Percentiles rank a stretch among this genome's conserved stretches.
Evolutionary conservation across 768 basidiomycete species (phyloP).

Genomic region (Calocera cornea): DNA sequence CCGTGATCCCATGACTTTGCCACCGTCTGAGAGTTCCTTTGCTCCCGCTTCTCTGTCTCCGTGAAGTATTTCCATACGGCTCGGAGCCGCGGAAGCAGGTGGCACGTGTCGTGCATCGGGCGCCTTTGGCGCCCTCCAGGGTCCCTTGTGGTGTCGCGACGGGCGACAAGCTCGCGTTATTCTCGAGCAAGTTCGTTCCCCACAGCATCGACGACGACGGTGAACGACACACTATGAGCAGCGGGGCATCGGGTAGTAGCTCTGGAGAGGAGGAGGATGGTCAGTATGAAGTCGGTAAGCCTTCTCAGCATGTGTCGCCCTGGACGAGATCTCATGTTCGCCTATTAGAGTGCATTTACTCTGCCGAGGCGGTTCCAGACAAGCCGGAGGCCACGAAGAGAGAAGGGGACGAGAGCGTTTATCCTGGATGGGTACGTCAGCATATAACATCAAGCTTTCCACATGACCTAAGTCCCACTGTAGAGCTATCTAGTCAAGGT

Average conservation of each 20-base stretch:
- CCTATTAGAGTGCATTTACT: not conserved
- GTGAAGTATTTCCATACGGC: no score
- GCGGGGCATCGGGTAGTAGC: not conserved
- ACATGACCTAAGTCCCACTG: not conserved
- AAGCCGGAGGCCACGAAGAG: not conserved
- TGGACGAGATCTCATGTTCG: not conserved
- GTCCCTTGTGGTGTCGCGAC: no score
- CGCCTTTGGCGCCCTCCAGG: no score
- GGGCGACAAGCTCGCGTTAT: no score
- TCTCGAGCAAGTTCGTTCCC: no score
- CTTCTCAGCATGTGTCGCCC: not conserved
- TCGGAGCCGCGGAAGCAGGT: no score
- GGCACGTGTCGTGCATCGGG: no score
- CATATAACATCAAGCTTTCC: not conserved
- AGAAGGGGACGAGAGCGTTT: not conserved
- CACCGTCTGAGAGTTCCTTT: no score
- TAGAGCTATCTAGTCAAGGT: conserved; percentile 1
- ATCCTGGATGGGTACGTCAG: not conserved
- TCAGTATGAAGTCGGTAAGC: not conserved
- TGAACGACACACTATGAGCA: not conserved
- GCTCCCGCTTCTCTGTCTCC: no score
- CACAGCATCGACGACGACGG: not conserved
- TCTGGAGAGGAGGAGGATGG: not conserved
- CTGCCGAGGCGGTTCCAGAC: not conserved
- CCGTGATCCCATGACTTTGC: no score